Conservation (phyloP, 305 asterid genomes). For the Salvia sclarea region DNA sequence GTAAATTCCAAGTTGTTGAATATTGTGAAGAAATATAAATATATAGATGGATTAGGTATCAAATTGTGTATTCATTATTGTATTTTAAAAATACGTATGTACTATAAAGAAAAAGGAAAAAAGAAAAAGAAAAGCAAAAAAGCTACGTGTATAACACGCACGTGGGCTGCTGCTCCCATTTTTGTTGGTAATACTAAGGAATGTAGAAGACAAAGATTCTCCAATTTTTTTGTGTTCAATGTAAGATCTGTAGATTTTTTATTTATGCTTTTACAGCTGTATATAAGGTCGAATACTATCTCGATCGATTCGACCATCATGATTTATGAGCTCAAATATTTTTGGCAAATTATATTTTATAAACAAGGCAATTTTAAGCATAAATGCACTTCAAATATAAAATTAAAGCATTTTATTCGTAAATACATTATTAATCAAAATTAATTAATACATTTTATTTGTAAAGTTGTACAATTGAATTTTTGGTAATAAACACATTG, state of each 20-base stretch:
- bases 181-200: background rate
- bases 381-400: no score
- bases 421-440: no score
- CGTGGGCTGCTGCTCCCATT: slow-evolving; percentile 14
- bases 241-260: background rate
- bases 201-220: background rate
- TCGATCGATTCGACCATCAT: no score
- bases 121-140: background rate
- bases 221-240: background rate
- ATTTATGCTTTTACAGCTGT: background rate
- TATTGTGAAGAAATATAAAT: background rate
- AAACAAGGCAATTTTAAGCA: no score
- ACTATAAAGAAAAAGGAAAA: background rate
- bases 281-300: background rate
- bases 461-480: no score
- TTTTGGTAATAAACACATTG: no score
- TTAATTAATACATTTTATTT: no score
- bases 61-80: background rate
- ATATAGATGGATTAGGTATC: background rate
- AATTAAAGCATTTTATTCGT: no score
- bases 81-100: background rate
- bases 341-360: no score
- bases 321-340: no score
- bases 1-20: background rate
- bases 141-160: background rate